These are phyloP conservation scores for Podospora australis DNA, from an alignment of 495 filamentous ascomycete species.

Conservation along the genomic window DNA sequence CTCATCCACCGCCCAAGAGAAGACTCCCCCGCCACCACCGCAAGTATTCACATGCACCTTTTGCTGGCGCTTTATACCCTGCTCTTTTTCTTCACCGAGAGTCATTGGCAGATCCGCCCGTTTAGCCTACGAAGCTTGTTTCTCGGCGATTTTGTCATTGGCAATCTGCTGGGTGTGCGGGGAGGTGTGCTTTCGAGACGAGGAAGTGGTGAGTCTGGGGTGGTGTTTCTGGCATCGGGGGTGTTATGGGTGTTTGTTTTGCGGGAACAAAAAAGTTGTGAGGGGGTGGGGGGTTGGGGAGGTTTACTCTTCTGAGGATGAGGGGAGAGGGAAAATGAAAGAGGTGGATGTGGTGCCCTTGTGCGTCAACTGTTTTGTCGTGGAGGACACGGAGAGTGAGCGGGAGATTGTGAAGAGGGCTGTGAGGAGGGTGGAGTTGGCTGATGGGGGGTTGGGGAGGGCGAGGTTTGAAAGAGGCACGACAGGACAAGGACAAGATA, in stretches of 20 bases:
- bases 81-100: constrained; percentile 1
- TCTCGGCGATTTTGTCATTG: constrained; percentile 32
- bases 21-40: neutral
- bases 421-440: constrained; percentile 19
- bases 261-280: constrained; percentile 22
- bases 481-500: constrained; percentile 13
- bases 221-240: constrained; percentile 46
- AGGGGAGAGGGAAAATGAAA: constrained; percentile 1
- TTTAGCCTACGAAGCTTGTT: constrained; percentile 36
- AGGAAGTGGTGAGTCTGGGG: constrained; percentile 40
- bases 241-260: constrained; percentile 44
- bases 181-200: constrained; percentile 36
- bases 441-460: constrained; percentile 22
- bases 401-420: constrained; percentile 16
- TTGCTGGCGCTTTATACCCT: constrained; percentile 37
- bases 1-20: neutral
- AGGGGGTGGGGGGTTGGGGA: constrained; percentile 12
- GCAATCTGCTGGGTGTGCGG: constrained; percentile 47
- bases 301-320: constrained; percentile 11
- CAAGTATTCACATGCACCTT: constrained; percentile 43
- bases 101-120: constrained; percentile 27
- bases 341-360: constrained; percentile 31
- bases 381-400: constrained; percentile 20
- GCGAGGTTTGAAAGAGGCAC: constrained; percentile 16
- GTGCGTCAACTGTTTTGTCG: constrained; percentile 27